Conservation (phyloP, 2,329 filamentous ascomycete species). For the Sporothrix brunneoviolacea region DNA sequence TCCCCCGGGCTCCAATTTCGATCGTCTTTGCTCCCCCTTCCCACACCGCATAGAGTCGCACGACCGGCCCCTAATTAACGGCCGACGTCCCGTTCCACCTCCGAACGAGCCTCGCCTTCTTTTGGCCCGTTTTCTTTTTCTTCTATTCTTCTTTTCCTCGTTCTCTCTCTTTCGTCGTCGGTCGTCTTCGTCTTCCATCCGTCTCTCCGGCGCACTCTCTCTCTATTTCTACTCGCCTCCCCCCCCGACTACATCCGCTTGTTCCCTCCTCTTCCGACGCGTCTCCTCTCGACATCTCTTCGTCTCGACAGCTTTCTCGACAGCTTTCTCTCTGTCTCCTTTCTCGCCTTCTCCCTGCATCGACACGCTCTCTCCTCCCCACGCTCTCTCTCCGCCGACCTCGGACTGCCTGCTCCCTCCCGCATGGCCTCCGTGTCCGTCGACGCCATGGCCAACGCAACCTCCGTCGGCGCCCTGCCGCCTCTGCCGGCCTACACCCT, state of each 20-base stretch:
- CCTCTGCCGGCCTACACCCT: constrained; percentile 79
- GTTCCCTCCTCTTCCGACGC: no score
- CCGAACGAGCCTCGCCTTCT: constrained; percentile 13
- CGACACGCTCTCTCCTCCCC: not conserved
- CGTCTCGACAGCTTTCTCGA: no score
- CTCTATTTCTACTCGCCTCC: not conserved
- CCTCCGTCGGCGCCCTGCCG: constrained; percentile 60
- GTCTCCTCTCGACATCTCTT: no score
- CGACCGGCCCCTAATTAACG: constrained; percentile 15
- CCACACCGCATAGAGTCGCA: constrained; percentile 12
- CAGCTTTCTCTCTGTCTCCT: no score
- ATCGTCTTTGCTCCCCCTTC: not conserved
- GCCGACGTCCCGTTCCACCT: constrained; percentile 16
- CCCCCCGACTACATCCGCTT: no score
- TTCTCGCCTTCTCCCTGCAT: not conserved
- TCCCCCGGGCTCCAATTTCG: constrained; percentile 4
- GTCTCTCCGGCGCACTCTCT: no score
- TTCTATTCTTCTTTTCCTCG: not conserved
- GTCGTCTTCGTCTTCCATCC: not conserved
- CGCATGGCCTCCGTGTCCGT: constrained; percentile 34
- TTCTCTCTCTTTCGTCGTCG: not conserved
- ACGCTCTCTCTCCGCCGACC: not conserved
- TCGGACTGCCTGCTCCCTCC: no score
- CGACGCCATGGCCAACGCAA: constrained; percentile 44
- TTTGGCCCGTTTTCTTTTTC: not conserved